phyloP scores from a whole-genome alignment of 2,329 filamentous ascomycete genomes.

The Pestalotiopsis sp. region DNA sequence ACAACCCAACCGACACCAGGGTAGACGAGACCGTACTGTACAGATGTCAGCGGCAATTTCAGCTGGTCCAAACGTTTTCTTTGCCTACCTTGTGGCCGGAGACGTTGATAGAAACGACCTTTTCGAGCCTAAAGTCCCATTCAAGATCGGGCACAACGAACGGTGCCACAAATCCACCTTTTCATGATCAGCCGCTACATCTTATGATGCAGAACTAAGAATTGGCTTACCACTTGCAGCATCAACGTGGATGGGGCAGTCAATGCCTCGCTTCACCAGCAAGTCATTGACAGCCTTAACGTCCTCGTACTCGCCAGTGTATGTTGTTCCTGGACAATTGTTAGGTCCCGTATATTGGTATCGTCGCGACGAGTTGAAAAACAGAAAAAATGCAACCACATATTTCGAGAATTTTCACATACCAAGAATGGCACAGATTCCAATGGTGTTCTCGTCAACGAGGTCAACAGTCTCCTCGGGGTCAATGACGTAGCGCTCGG shows the following conservation, averaged over 20 bases:
- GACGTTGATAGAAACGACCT: conserved; percentile 91
- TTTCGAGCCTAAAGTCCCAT: conserved; percentile 91
- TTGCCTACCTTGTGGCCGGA: conserved; percentile 79
- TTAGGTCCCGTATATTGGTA: not conserved
- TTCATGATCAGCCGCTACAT: not conserved
- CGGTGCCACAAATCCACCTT: conserved; percentile 79
- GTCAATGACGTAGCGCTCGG: conserved; percentile 65
- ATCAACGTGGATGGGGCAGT: conserved; percentile 91
- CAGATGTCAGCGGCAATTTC: not conserved
- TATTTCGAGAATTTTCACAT: conserved; percentile 46
- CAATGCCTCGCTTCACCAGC: conserved; percentile 71
- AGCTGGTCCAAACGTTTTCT: not conserved
- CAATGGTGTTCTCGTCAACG: conserved; percentile 76
- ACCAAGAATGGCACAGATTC: conserved; percentile 88
- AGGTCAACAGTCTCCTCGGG: conserved; percentile 62
- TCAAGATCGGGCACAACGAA: conserved; percentile 82
- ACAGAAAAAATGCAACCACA: not conserved
- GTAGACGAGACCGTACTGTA: conserved; percentile 68
- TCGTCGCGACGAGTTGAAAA: too few relatives aligned
- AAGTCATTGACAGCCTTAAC: conserved; percentile 91
- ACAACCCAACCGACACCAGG: conserved; percentile 94
- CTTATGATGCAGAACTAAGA: not conserved
- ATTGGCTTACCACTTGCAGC: conserved; percentile 70
- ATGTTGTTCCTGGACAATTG: conserved; percentile 67
- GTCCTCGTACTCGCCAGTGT: conserved; percentile 95